Base-by-base conservation (phyloP, 257 asterid genomes). In the Primulina eburnea region DNA sequence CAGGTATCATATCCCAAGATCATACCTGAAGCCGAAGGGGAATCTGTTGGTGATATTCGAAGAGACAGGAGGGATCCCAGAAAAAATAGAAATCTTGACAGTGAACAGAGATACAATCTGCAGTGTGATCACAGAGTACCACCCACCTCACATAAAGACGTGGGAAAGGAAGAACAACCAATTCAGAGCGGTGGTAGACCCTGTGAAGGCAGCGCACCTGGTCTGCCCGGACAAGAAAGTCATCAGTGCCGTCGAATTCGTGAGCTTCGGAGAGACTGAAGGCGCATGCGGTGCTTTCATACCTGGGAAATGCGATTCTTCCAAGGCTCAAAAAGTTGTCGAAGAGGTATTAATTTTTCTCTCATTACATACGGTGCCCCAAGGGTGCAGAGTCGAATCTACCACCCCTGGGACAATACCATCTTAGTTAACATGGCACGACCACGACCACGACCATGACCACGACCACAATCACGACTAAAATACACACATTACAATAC, bases 21-120 rank as follows among this genome's bases (percentile, higher is more conserved):
- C 90, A 0, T 89, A 66, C 76, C 68, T 94, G 88, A 94, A 89
- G 82, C 87, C 89, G 0, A 84, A 40, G 8, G 71, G 76, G 18
- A 94, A 94, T 38, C 69, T 89, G 0, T 38, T 94, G 56, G 89
- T 88, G 18, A 81, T 91, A 33, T 88, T 90, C 0, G 97, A 94
- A 73, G 99, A 94, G 76, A 76, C 82, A 0, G 99, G 97, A 43
- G 99, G 99, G 16, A 72, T 80, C 21, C 96, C 93, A 0, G 70
- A 59, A 3, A 75, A 67, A 10, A 87, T 94, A 17, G 81, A 80
- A 16, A 47, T 91, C 14, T 20, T 70, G 56, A 81, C 82, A 0
- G 97, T 94, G 32, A 89, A 94, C 57, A 72, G 99, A 29, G 89
- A 94, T 77, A 94, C 93, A 1, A 88, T 94, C 4, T 94, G 99